Conservation (phyloP, 1,284 basidiomycete genomes). For the Tylopilus orsonianus region DNA sequence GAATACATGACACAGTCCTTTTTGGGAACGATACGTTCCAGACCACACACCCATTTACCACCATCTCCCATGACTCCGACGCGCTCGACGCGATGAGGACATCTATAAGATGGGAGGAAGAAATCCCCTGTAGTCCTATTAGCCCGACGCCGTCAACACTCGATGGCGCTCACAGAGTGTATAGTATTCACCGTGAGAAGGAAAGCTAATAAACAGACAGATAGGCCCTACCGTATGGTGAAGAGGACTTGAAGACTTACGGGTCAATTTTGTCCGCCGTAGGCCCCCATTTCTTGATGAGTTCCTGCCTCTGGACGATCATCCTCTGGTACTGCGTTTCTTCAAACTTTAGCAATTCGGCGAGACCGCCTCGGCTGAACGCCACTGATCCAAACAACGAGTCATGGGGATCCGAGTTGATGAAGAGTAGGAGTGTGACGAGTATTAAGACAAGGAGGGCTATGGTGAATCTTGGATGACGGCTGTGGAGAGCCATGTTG, state of each 20-base stretch:
- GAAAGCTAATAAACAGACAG: conserved; percentile 20
- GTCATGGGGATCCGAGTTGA: conserved; percentile 18
- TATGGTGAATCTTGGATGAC: conserved; percentile 35
- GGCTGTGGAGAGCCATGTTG: conserved; percentile 29
- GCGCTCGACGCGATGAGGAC: conserved; percentile 46
- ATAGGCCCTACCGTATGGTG: background rate
- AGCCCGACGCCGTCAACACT: background rate
- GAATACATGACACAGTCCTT: conserved; percentile 49
- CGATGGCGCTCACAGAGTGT: conserved; percentile 32
- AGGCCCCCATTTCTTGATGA: conserved; percentile 35
- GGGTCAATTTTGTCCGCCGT: conserved; percentile 31
- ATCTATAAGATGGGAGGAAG: conserved; percentile 47
- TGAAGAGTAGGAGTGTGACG: conserved; percentile 29
- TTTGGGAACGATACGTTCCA: conserved; percentile 44
- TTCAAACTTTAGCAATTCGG: conserved; percentile 18
- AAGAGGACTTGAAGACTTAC: conserved; percentile 12
- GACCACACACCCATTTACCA: conserved; percentile 53
- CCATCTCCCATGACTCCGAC: conserved; percentile 50
- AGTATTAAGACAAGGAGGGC: conserved; percentile 29
- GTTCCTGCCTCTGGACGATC: conserved; percentile 21
- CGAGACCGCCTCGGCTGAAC: conserved; percentile 9
- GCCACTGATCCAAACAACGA: conserved; percentile 1
- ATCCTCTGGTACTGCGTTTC: conserved; percentile 24
- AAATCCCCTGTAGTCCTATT: conserved; percentile 43
- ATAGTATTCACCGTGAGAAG: conserved; percentile 35